Evolutionary conservation across 176 grass and related monocot genomes (phyloP).

Genomic region (Carex kokanica): DNA sequence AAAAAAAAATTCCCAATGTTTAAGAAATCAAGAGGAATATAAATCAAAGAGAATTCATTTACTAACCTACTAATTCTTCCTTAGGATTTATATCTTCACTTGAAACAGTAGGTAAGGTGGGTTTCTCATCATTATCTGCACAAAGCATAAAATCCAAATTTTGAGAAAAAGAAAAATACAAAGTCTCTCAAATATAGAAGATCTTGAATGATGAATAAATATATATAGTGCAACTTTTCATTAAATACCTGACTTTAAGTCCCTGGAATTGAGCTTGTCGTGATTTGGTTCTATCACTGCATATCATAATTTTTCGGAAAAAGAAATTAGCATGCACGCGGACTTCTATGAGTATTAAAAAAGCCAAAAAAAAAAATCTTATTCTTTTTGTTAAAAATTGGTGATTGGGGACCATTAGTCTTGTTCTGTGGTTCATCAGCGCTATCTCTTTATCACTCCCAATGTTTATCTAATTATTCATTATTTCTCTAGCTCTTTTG

Average conservation of each 20-base stretch:
- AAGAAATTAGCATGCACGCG: neutral
- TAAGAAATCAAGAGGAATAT: neutral
- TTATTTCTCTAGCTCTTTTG: neutral
- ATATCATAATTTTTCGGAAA: neutral
- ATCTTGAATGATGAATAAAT: neutral
- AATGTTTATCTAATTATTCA: neutral
- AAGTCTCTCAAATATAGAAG: neutral
- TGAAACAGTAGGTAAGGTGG: neutral
- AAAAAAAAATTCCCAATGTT: neutral
- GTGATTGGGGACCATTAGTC: neutral
- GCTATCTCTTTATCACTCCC: neutral
- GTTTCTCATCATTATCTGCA: constrained; percentile 7
- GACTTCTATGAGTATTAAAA: neutral
- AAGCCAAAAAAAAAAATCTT: neutral
- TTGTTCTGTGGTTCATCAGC: neutral
- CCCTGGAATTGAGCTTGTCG: neutral
- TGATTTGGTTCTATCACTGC: neutral
- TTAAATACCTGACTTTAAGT: neutral
- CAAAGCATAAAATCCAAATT: neutral
- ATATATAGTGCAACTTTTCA: neutral
- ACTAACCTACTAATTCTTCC: constrained; percentile 11
- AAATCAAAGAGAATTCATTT: neutral
- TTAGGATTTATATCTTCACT: constrained; percentile 5
- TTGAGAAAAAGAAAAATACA: neutral
- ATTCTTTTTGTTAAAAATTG: neutral